A percentile compares a stretch with the other conserved stretches of the same genome.
Evolutionary conservation across 1,284 basidiomycete species (phyloP).

Genomic region (Leccinum subrobustum): DNA sequence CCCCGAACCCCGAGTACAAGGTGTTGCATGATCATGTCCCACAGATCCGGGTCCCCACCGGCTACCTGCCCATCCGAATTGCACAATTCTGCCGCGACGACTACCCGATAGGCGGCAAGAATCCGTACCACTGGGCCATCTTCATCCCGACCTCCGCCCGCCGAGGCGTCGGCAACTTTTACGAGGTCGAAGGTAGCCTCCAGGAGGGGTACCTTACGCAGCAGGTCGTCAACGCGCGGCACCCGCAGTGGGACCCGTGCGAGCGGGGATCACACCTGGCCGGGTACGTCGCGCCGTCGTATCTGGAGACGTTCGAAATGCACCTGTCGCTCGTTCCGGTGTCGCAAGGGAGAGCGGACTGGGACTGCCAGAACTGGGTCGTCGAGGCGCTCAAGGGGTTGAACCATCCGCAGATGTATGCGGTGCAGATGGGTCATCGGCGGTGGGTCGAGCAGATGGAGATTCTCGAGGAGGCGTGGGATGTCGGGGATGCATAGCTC

Average conservation of each 20-base stretch:
- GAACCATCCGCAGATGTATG: conserved; percentile 5
- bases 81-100: conserved; percentile 16
- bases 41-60: conserved; percentile 7
- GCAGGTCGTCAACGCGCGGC: conserved; percentile 8
- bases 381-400: conserved; percentile 14
- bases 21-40: conserved; percentile 4
- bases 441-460: background rate
- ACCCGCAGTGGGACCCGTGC: conserved; percentile 14
- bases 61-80: conserved; percentile 19
- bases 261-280: conserved; percentile 10
- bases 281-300: conserved; percentile 7
- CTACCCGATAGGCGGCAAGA: background rate
- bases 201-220: conserved; percentile 13
- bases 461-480: background rate
- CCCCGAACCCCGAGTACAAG: conserved; percentile 4
- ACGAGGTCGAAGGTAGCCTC: conserved; percentile 18
- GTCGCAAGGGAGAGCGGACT: conserved; percentile 12
- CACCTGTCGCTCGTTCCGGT: conserved; percentile 13
- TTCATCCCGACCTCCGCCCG: conserved; percentile 23
- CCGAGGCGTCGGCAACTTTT: conserved; percentile 24
- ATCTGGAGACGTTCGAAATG: conserved; percentile 7
- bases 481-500: background rate
- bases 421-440: conserved; percentile 16
- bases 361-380: conserved; percentile 26
- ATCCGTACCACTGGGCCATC: conserved; percentile 25